Evolutionary conservation across 2,329 filamentous ascomycete species (phyloP).

Genomic region (Verticillium nubilum): DNA sequence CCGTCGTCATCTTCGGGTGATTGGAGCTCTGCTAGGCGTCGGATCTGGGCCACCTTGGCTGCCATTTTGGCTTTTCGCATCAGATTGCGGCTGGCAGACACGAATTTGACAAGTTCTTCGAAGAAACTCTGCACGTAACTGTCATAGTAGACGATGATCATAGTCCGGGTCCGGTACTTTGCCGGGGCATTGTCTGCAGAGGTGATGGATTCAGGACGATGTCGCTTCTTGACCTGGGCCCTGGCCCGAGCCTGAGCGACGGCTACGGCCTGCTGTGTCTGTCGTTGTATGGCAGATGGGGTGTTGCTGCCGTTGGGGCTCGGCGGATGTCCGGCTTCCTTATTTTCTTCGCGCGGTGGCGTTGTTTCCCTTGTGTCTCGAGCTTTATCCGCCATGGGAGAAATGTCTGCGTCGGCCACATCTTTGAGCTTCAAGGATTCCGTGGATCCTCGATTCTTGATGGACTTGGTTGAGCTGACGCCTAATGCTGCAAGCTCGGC

Average conservation of each 20-base stretch:
- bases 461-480: slow-evolving; percentile 29
- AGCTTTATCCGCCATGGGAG: slow-evolving; percentile 8
- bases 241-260: slow-evolving; percentile 40
- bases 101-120: slow-evolving; percentile 74
- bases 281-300: slow-evolving; percentile 28
- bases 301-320: slow-evolving; percentile 25
- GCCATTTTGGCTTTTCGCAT: slow-evolving; percentile 87
- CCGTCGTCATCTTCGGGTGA: slow-evolving; percentile 41
- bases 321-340: slow-evolving; percentile 14
- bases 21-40: slow-evolving; percentile 53
- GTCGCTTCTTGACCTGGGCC: slow-evolving; percentile 42
- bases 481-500: slow-evolving; percentile 49
- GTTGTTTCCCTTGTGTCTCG: neutral
- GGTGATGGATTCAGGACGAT: slow-evolving; percentile 45
- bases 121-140: slow-evolving; percentile 79
- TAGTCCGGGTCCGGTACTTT: slow-evolving; percentile 64
- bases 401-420: slow-evolving; percentile 14
- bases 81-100: slow-evolving; percentile 74
- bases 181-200: slow-evolving; percentile 41
- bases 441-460: slow-evolving; percentile 47
- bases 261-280: slow-evolving; percentile 38
- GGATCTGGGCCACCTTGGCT: slow-evolving; percentile 64
- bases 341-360: slow-evolving; percentile 2
- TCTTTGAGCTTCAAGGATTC: slow-evolving; percentile 47
- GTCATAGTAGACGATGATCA: slow-evolving; percentile 90